Percentiles rank a stretch among this genome's conserved stretches.
Evolutionary conservation across 2,329 filamentous ascomycete genomes (phyloP).

Genomic region (Claviceps pazoutovae): DNA sequence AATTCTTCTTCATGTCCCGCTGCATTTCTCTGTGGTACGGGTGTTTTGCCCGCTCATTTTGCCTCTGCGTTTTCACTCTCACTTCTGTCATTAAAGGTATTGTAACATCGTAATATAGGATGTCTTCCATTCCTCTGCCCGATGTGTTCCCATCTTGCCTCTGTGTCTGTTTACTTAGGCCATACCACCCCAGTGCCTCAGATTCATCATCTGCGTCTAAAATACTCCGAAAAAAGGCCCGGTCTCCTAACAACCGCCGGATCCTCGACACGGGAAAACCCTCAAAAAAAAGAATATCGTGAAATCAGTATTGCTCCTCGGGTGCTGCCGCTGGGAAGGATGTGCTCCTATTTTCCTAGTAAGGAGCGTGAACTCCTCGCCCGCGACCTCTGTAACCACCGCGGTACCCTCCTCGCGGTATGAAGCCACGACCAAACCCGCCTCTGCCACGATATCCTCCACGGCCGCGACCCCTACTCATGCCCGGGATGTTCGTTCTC

Average conservation of each 20-base stretch:
- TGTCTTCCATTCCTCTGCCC: not conserved
- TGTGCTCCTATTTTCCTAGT: conserved; percentile 34
- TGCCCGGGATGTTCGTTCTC: conserved; percentile 89
- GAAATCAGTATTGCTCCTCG: conserved; percentile 4
- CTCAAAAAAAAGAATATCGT: not conserved
- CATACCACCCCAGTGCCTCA: not conserved
- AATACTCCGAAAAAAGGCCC: not conserved
- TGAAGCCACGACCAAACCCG: conserved; percentile 39
- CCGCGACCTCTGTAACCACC: conserved; percentile 54
- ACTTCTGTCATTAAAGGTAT: not conserved
- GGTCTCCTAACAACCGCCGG: not conserved
- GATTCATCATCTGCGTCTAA: not conserved
- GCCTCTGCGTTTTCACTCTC: not conserved
- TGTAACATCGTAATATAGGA: conserved; percentile 1
- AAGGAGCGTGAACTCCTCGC: conserved; percentile 46
- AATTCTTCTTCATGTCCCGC: not conserved
- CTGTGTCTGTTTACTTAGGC: not conserved
- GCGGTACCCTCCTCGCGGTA: conserved; percentile 46
- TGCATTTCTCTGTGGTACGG: not conserved
- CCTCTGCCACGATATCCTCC: conserved; percentile 38
- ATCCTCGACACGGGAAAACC: not conserved
- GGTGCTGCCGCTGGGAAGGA: conserved; percentile 9
- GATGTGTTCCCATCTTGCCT: not conserved
- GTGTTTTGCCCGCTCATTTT: not conserved
- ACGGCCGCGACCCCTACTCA: conserved; percentile 65